Percentiles rank a stretch among this genome's conserved stretches.
These are phyloP conservation scores for Pyronema omphalodes DNA, from an alignment of 495 filamentous ascomycete genomes.

Conservation along the genomic window DNA sequence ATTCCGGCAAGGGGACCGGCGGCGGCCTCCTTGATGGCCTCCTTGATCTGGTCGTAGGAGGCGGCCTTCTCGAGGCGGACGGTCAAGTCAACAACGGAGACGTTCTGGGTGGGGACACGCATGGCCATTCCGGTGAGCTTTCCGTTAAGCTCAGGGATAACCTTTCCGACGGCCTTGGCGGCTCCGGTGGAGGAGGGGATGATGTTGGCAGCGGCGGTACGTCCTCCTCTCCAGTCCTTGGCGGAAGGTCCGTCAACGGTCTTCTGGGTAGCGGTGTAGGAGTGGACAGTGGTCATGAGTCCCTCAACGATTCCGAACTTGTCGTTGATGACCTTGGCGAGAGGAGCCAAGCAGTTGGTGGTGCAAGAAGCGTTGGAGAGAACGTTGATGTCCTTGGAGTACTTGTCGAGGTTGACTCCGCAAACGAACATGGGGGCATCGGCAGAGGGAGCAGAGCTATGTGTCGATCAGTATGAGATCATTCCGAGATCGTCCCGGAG, in stretches of 20 bases:
- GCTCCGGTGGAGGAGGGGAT: slow-evolving; percentile 98
- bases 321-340: slow-evolving; percentile 98
- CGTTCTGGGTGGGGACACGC: slow-evolving; percentile 96
- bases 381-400: slow-evolving; percentile 74
- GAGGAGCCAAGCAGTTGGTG: slow-evolving; percentile 97
- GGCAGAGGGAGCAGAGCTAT: slow-evolving; percentile 76
- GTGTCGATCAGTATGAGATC: not conserved
- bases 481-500: not conserved
- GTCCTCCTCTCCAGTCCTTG: slow-evolving; percentile 99
- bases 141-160: slow-evolving; percentile 91
- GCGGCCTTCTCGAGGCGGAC: slow-evolving; percentile 79
- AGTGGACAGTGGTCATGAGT: slow-evolving; percentile 99
- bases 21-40: slow-evolving; percentile 69
- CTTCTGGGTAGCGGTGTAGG: slow-evolving; percentile 99
- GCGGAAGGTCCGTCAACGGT: slow-evolving; percentile 90
- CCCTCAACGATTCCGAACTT: slow-evolving; percentile 94
- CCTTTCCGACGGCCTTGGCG: slow-evolving; percentile 95
- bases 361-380: slow-evolving; percentile 99
- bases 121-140: slow-evolving; percentile 99
- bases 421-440: slow-evolving; percentile 99
- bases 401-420: slow-evolving; percentile 90
- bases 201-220: slow-evolving; percentile 98
- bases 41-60: slow-evolving; percentile 88
- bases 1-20: slow-evolving; percentile 77
- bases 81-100: slow-evolving; percentile 97